A percentile compares a stretch with the other conserved stretches of the same genome.
Conservation (phyloP, 208 protist genomes). For the Spongospora subterranea region DNA sequence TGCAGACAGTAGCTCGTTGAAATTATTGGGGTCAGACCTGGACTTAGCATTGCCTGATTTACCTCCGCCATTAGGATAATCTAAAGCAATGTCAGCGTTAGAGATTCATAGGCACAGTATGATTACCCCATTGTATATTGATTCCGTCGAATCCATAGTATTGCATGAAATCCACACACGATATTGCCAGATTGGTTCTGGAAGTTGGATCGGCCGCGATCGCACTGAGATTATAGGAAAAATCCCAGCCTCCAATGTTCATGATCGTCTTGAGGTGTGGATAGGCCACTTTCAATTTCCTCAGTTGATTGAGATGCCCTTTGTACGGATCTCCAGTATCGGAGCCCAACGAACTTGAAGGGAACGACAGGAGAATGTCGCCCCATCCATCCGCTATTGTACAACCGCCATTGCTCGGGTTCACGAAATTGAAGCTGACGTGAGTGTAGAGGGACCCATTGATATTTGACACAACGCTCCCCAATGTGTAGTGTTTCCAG, state of each 20-base stretch:
- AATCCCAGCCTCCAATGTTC: neutral
- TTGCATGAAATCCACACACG: conserved; percentile 20
- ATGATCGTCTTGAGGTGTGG: conserved; percentile 52
- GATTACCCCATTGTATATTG: conserved; percentile 5
- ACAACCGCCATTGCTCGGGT: neutral
- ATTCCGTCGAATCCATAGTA: conserved; percentile 30
- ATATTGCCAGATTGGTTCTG: neutral
- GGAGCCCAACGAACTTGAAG: neutral
- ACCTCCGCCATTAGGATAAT: neutral
- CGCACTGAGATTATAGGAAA: neutral
- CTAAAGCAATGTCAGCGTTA: neutral
- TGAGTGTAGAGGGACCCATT: conserved; percentile 29
- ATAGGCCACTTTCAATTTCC: conserved; percentile 8
- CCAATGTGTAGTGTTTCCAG: neutral
- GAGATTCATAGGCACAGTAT: neutral
- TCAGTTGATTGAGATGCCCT: neutral
- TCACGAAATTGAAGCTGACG: neutral
- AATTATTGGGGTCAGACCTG: neutral
- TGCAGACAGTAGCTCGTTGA: neutral
- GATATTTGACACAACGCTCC: neutral
- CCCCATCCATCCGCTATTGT: neutral
- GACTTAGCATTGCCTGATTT: too few species aligned
- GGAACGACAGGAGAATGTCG: neutral
- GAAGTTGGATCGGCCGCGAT: neutral
- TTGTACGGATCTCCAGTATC: conserved; percentile 34